Evolutionary conservation across 768 basidiomycete species (phyloP), one percentile per base, ranked within the genome.

Genomic region (Boletus insuetus): DNA sequence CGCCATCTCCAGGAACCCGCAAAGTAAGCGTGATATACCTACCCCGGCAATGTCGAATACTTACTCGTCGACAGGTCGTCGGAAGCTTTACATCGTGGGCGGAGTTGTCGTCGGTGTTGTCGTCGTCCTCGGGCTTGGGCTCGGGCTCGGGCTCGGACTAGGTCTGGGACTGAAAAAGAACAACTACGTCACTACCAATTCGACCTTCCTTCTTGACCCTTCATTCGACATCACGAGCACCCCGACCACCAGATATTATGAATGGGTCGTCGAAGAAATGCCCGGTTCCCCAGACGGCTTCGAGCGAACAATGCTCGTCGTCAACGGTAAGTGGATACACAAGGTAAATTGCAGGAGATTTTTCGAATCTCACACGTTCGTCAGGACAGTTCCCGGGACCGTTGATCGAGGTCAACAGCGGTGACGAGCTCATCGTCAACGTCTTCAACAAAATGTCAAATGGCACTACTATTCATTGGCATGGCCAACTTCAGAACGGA

Each of bases 251-350:
- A 70, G 80, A n/a, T 68, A 67, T 32, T 78, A 73, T 49, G 72
- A 73, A 42, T 81, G 78, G 70, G 70, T 71, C n/a, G 63, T 81
- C 9, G 67, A 71, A 13, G 64, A 74, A 55, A 64, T 72, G n/a
- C 55, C 55, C 4, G 74, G 75, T 2, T 66, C 77, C 1, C 77
- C 76, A 1, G 77, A 79, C 56, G 79, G 75, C 40, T 66, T 74
- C 34, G 59, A 72, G 43, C 71, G 74, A 42, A 62, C 63, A 1
- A 77, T 80, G 76, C 65, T 79, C 5, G 79, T 79, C 45, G 78
- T 81, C 26, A 81, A 81, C 31, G 75, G 79, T 70, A 52, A 67
- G 59, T 24, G 12, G 11, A 20, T 39, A 26, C 16, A 16, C 12
- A 38, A 38, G 17, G 17, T 17, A 38, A 13, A 24, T 41, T 20